Evolutionary conservation across 148 eudicot genomes (phyloP).

Genomic region (Arbutus unedo): DNA sequence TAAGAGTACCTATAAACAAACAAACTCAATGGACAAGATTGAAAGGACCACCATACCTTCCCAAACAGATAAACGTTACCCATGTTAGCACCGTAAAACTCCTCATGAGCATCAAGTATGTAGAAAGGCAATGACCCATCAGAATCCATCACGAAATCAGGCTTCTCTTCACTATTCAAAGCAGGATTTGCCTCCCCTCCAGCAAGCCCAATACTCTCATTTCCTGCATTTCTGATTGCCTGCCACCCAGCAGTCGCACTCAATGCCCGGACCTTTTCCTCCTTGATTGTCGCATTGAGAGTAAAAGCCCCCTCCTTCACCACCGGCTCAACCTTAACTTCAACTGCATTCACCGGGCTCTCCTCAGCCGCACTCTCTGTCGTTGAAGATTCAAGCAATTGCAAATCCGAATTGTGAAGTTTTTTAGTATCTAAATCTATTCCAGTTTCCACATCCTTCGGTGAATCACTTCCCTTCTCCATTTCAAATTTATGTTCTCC

Average conservation of each 20-base stretch:
- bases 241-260: constrained; percentile 70
- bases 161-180: constrained; percentile 44
- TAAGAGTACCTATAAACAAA: neutral
- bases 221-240: constrained; percentile 46
- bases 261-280: constrained; percentile 48
- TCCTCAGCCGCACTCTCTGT: constrained; percentile 24
- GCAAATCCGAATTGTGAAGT: constrained; percentile 1
- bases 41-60: constrained; percentile 55
- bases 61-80: constrained; percentile 90
- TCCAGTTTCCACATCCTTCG: constrained; percentile 24
- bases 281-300: constrained; percentile 79
- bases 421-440: constrained; percentile 16
- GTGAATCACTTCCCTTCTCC: constrained; percentile 22
- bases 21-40: neutral
- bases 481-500: constrained; percentile 21
- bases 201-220: constrained; percentile 20
- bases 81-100: constrained; percentile 58
- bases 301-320: constrained; percentile 35
- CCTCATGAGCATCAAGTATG: constrained; percentile 86
- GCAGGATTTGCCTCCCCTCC: constrained; percentile 15
- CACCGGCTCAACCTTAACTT: constrained; percentile 28
- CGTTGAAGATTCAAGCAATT: constrained; percentile 14
- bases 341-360: constrained; percentile 19
- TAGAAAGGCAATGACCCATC: constrained; percentile 87
- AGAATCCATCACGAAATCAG: constrained; percentile 58